phyloP scores from a whole-genome alignment of 768 basidiomycete species.

The Agrocybe pediades region DNA sequence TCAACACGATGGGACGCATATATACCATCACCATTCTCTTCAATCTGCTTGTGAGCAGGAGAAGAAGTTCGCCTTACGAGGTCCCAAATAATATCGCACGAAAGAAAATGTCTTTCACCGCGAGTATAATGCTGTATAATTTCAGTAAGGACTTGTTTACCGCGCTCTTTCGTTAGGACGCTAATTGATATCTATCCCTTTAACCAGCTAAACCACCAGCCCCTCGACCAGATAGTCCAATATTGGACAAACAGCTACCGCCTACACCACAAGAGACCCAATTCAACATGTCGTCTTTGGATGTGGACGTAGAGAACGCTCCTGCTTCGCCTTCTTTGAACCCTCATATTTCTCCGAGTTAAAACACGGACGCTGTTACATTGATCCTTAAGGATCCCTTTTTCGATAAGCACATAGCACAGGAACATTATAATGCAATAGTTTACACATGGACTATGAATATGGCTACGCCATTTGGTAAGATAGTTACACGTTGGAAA shows the following conservation, averaged over 20 bases:
- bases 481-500: not conserved
- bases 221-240: not conserved
- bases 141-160: conserved; percentile 9
- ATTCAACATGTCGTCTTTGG: not conserved
- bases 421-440: not conserved
- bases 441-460: not conserved
- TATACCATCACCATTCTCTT: conserved; percentile 25
- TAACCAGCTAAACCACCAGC: not conserved
- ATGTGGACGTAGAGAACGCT: not conserved
- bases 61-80: conserved; percentile 17
- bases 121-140: conserved; percentile 13
- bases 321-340: not conserved
- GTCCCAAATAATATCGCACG: conserved; percentile 8
- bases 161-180: not conserved
- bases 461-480: not conserved
- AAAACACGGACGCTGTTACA: not conserved
- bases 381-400: not conserved
- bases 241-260: conserved; percentile 16
- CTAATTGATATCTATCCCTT: not conserved
- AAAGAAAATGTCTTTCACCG: conserved; percentile 15
- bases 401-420: not conserved
- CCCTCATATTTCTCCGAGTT: not conserved
- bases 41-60: conserved; percentile 22
- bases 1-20: conserved; percentile 22
- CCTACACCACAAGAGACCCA: conserved; percentile 15